Percentiles rank a stretch among this genome's conserved stretches.
Evolutionary conservation across 2,329 filamentous ascomycete genomes (phyloP).

Genomic region (Aspergillus sp.): DNA sequence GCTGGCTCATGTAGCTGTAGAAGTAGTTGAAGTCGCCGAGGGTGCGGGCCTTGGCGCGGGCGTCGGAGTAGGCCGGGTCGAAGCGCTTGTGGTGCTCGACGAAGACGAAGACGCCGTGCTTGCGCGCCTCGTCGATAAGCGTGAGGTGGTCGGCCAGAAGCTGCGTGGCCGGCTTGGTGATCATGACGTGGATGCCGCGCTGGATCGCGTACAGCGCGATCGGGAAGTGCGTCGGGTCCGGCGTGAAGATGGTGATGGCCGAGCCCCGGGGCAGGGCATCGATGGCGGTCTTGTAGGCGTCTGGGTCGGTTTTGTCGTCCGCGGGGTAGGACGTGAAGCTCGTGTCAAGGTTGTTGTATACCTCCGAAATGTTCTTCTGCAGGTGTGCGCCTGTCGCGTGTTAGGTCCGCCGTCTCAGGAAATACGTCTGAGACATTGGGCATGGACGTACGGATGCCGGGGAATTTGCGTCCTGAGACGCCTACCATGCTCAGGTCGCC

Average conservation of each 20-base stretch:
- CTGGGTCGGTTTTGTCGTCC: conserved; percentile 68
- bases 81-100: conserved; percentile 97
- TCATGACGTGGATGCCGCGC: conserved; percentile 80
- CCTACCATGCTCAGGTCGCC: conserved; percentile 84
- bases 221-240: conserved; percentile 86
- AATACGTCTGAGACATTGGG: neutral
- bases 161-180: conserved; percentile 93
- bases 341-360: conserved; percentile 85
- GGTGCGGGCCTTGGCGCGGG: conserved; percentile 69
- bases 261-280: conserved; percentile 77
- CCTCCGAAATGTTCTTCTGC: conserved; percentile 79
- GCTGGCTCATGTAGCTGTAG: conserved; percentile 94
- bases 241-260: conserved; percentile 93
- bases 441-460: conserved; percentile 70
- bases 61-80: conserved; percentile 89
- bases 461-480: conserved; percentile 83
- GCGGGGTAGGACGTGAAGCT: conserved; percentile 80
- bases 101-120: conserved; percentile 82
- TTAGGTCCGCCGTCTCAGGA: neutral
- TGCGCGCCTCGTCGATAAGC: conserved; percentile 68
- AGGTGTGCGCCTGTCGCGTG: conserved; percentile 68
- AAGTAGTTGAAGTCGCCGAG: conserved; percentile 98
- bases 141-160: conserved; percentile 74
- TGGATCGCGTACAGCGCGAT: conserved; percentile 92
- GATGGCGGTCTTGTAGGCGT: conserved; percentile 85